These are phyloP conservation scores for Pleurotus platypus DNA, from an alignment of 768 basidiomycete species.

Conservation along the genomic window DNA sequence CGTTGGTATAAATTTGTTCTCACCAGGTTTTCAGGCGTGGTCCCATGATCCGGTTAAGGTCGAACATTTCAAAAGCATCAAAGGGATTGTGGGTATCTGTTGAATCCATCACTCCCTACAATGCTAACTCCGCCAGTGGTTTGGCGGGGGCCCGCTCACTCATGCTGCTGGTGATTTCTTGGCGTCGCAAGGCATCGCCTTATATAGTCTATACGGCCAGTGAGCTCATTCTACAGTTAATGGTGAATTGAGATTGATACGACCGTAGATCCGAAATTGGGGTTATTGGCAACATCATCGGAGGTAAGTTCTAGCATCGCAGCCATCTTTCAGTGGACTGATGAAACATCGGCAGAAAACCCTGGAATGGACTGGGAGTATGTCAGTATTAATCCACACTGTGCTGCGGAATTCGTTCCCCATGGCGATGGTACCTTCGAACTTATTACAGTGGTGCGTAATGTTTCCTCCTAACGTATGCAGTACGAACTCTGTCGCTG, in stretches of 20 bases:
- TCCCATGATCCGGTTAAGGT: conserved; percentile 8
- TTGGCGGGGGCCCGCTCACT: conserved; percentile 15
- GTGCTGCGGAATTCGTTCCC: conserved; percentile 13
- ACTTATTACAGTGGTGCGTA: conserved; percentile 15
- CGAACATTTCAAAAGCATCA: conserved; percentile 6
- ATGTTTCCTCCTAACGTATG: not conserved
- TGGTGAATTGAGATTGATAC: too few relatives aligned
- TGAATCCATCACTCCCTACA: not conserved
- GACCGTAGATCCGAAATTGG: conserved; percentile 11
- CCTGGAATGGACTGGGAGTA: conserved; percentile 20
- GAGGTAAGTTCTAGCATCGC: not conserved
- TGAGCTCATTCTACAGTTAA: conserved; percentile 11
- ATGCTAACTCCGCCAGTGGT: conserved; percentile 6
- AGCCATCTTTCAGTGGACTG: too few relatives aligned
- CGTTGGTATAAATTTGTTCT: not conserved
- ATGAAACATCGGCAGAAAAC: not conserved
- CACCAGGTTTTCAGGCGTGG: conserved; percentile 5
- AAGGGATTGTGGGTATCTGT: conserved; percentile 1
- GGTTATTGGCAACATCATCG: conserved; percentile 8
- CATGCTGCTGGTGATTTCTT: conserved; percentile 26
- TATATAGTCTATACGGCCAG: conserved; percentile 25
- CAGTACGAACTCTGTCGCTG: too few relatives aligned
- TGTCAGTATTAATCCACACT: conserved; percentile 12
- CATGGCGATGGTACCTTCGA: conserved; percentile 17
- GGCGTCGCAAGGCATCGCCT: conserved; percentile 22